Percentiles rank a stretch among this genome's conserved stretches.
Conservation (phyloP, 768 basidiomycete species). For the Suillus cothurnatus region DNA sequence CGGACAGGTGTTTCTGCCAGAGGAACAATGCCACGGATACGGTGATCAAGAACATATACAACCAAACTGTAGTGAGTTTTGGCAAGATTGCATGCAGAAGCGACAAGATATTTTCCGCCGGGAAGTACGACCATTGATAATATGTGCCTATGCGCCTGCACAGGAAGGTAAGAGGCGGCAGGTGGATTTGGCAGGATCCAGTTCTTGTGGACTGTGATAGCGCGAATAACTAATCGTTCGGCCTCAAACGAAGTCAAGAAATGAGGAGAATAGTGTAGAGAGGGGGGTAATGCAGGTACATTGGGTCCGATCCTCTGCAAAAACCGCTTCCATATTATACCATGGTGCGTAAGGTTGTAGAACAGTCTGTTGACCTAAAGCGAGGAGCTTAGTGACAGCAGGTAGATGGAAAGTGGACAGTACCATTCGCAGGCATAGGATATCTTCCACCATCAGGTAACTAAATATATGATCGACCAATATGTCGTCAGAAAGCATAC, state of each 20-base stretch:
- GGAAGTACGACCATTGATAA: constrained; percentile 61
- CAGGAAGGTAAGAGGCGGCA: constrained; percentile 26
- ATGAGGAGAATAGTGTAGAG: constrained; percentile 43
- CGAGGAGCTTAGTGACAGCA: constrained; percentile 1
- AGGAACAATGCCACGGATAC: constrained; percentile 39
- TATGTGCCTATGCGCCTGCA: constrained; percentile 38
- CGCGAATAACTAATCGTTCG: constrained; percentile 62
- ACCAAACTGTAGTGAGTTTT: constrained; percentile 51
- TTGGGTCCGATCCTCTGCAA: constrained; percentile 55
- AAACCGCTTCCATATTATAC: constrained; percentile 70
- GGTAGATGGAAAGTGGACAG: constrained; percentile 2
- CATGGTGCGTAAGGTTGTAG: constrained; percentile 65
- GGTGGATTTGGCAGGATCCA: constrained; percentile 50
- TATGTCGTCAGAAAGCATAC: constrained; percentile 39
- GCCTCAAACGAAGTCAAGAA: constrained; percentile 39
- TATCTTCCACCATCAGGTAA: constrained; percentile 40
- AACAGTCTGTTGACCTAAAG: constrained; percentile 58
- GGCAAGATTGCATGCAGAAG: constrained; percentile 51
- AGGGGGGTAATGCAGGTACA: constrained; percentile 63
- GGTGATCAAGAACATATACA: constrained; percentile 60
- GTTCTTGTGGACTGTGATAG: constrained; percentile 60
- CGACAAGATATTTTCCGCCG: constrained; percentile 68
- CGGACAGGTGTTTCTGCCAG: constrained; percentile 52
- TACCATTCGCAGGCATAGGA: constrained; percentile 40
- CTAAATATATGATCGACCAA: constrained; percentile 38